Conservation (phyloP, 129 eudicot genomes). For the Erigeron canadensis region DNA sequence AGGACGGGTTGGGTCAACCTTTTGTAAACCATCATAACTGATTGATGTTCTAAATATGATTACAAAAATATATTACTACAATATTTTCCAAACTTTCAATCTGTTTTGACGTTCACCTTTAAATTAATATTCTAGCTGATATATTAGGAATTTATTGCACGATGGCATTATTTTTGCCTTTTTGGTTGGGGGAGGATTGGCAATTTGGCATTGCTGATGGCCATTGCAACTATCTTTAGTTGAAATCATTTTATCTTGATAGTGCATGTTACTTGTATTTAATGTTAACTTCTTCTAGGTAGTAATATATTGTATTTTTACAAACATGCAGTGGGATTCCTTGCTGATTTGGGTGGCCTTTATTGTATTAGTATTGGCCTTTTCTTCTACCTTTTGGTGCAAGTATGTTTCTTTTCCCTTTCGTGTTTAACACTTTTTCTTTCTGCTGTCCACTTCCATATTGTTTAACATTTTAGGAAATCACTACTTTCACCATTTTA, state of each 20-base stretch:
- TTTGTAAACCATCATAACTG: background rate
- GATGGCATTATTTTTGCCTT: too few species aligned
- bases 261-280: constrained; percentile 7
- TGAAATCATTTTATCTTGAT: background rate
- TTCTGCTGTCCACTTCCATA: background rate
- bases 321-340: constrained; percentile 80
- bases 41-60: background rate
- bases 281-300: background rate
- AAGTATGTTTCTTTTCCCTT: constrained; percentile 54
- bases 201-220: too few species aligned
- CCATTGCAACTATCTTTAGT: too few species aligned
- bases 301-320: constrained; percentile 32
- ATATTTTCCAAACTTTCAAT: background rate
- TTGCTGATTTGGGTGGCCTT: constrained; percentile 95
- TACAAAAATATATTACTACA: background rate
- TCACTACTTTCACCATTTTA: background rate
- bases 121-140: too few species aligned
- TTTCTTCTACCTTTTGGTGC: constrained; percentile 78
- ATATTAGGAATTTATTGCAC: too few species aligned
- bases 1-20: background rate
- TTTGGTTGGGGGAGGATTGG: too few species aligned
- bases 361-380: constrained; percentile 75
- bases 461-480: background rate
- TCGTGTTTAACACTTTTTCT: constrained; percentile 8
- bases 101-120: too few species aligned